Percentiles rank a stretch among this genome's conserved stretches.
Conservation (phyloP, 176 grass and related monocot species). For the Carex scoparia region DNA sequence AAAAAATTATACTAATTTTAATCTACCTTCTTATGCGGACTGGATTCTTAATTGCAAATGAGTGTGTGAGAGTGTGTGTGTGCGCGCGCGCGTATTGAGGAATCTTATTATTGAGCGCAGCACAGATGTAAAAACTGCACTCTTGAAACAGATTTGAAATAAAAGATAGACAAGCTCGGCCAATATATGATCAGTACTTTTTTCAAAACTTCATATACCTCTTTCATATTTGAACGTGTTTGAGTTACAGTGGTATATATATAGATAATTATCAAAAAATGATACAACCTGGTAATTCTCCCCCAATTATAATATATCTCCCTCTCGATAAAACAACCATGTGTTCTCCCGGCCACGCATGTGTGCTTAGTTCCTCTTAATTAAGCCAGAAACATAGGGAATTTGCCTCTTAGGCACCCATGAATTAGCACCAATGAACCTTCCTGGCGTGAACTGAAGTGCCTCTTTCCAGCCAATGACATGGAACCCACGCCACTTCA, state of each 20-base stretch:
- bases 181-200: neutral
- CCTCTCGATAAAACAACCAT: neutral
- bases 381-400: conserved; percentile 46
- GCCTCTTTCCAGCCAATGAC: conserved; percentile 41
- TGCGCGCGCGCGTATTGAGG: no score
- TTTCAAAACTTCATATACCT: neutral
- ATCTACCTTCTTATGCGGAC: no score
- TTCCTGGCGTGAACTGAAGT: conserved; percentile 44
- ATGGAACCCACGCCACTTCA: conserved; percentile 46
- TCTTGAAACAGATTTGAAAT: no score
- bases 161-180: no score
- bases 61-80: no score
- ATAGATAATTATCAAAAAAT: neutral
- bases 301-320: neutral
- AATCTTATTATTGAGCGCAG: no score
- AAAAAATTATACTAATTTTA: no score
- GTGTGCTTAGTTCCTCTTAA: neutral
- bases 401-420: conserved; percentile 50
- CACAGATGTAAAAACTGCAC: no score
- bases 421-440: conserved; percentile 29
- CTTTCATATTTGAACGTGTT: neutral
- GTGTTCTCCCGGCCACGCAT: no score
- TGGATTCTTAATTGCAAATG: no score
- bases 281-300: neutral
- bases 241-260: neutral